Evolutionary conservation across 768 basidiomycete species (phyloP).

Genomic region (Termitomyces sp.): DNA sequence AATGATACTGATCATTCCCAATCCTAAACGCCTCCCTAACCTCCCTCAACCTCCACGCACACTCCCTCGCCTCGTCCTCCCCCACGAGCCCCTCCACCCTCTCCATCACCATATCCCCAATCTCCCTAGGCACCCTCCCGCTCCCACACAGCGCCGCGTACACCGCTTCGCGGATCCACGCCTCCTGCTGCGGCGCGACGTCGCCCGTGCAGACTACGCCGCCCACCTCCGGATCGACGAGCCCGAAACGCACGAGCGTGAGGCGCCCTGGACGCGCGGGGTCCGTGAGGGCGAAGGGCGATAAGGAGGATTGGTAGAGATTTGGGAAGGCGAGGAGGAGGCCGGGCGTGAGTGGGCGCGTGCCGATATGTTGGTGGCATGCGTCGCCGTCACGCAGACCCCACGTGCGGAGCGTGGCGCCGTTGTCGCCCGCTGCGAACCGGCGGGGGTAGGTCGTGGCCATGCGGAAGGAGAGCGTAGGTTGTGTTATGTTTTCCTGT

Average conservation of each 20-base stretch:
- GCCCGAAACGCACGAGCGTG: slow-evolving; percentile 41
- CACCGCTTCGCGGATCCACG: slow-evolving; percentile 39
- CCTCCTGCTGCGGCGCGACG: slow-evolving; percentile 48
- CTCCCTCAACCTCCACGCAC: slow-evolving; percentile 27
- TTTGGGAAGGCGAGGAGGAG: slow-evolving; percentile 51
- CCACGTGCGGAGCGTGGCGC: slow-evolving; percentile 48
- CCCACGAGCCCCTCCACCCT: slow-evolving; percentile 38
- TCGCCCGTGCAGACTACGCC: slow-evolving; percentile 42
- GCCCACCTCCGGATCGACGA: slow-evolving; percentile 45
- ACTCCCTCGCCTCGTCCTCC: slow-evolving; percentile 32
- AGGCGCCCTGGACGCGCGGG: slow-evolving; percentile 37
- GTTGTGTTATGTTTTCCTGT: slow-evolving; percentile 42
- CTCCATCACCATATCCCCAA: slow-evolving; percentile 39
- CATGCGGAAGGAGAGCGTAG: slow-evolving; percentile 44
- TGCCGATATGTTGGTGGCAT: slow-evolving; percentile 46
- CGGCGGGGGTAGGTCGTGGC: slow-evolving; percentile 45
- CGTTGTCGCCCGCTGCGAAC: slow-evolving; percentile 41
- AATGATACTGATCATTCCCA: slow-evolving; percentile 42
- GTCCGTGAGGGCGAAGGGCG: slow-evolving; percentile 38
- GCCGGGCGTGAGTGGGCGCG: slow-evolving; percentile 31
- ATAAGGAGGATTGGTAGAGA: slow-evolving; percentile 48
- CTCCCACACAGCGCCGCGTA: slow-evolving; percentile 26
- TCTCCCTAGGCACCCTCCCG: slow-evolving; percentile 38
- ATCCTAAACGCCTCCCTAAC: slow-evolving; percentile 35
- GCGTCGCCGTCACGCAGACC: slow-evolving; percentile 43